phyloP scores from a whole-genome alignment of 257 asterid genomes.

The Salvia hispanica region DNA sequence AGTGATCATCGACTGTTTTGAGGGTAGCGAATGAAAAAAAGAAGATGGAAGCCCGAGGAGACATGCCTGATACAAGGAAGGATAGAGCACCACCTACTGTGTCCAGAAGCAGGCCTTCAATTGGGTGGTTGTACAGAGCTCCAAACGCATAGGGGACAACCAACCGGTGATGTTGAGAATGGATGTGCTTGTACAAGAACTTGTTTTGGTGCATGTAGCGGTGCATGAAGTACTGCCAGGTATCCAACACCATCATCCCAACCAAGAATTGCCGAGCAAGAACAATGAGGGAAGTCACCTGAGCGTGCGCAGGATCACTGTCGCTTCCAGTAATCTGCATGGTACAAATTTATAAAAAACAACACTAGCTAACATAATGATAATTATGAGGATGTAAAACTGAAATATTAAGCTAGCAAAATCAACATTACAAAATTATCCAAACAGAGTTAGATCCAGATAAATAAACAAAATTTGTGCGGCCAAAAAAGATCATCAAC shows the following conservation, averaged over 20 bases:
- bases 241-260: conserved; percentile 77
- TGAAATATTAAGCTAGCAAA: no score
- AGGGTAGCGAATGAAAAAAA: conserved; percentile 90
- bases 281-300: conserved; percentile 49
- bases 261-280: conserved; percentile 59
- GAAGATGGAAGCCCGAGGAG: conserved; percentile 86
- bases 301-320: conserved; percentile 43
- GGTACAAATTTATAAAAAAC: conserved; percentile 13
- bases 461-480: no score
- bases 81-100: conserved; percentile 84
- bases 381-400: no score
- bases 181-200: conserved; percentile 82
- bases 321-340: conserved; percentile 71
- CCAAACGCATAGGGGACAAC: conserved; percentile 90
- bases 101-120: conserved; percentile 89
- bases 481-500: no score
- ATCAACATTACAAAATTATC: no score
- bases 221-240: conserved; percentile 96
- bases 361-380: not conserved
- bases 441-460: no score
- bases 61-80: conserved; percentile 88
- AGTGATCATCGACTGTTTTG: conserved; percentile 89
- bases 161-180: conserved; percentile 85
- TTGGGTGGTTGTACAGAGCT: conserved; percentile 91
- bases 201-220: conserved; percentile 94